A percentile compares a stretch with the other conserved stretches of the same genome.
These are phyloP conservation scores for Caloboletus inedulis DNA, from an alignment of 1,284 basidiomycete genomes.

Conservation along the genomic window DNA sequence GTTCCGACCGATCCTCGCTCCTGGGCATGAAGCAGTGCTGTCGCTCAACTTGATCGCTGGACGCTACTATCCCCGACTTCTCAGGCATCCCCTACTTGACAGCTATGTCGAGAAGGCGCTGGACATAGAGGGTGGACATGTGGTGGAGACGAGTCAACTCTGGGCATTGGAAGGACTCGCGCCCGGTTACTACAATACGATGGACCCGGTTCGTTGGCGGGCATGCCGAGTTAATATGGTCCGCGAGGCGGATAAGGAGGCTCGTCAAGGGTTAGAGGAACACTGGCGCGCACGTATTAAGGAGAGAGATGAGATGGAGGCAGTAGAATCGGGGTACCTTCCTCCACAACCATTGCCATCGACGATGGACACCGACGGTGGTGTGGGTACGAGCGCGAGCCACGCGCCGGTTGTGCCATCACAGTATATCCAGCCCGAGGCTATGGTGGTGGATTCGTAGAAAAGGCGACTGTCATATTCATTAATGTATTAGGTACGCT, in stretches of 20 bases:
- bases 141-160: conserved; percentile 44
- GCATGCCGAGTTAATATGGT: conserved; percentile 52
- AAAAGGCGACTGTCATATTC: background rate
- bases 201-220: conserved; percentile 58
- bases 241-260: conserved; percentile 51
- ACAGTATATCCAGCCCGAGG: conserved; percentile 16
- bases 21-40: conserved; percentile 62
- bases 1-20: conserved; percentile 63
- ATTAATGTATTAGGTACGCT: background rate
- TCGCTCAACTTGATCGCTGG: conserved; percentile 67
- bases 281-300: conserved; percentile 38
- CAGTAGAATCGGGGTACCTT: conserved; percentile 32
- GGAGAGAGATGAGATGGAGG: conserved; percentile 34
- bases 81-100: conserved; percentile 56
- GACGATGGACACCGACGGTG: conserved; percentile 21
- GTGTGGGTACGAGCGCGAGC: conserved; percentile 2
- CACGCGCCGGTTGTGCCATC: background rate
- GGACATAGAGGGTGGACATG: conserved; percentile 32
- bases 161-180: conserved; percentile 68
- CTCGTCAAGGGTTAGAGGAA: conserved; percentile 39
- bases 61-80: conserved; percentile 68
- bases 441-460: conserved; percentile 39
- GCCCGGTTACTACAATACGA: conserved; percentile 58
- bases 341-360: conserved; percentile 10
- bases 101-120: conserved; percentile 41